phyloP scores from a whole-genome alignment of 805 yeast species.

The Torulaspora delbrueckii region DNA sequence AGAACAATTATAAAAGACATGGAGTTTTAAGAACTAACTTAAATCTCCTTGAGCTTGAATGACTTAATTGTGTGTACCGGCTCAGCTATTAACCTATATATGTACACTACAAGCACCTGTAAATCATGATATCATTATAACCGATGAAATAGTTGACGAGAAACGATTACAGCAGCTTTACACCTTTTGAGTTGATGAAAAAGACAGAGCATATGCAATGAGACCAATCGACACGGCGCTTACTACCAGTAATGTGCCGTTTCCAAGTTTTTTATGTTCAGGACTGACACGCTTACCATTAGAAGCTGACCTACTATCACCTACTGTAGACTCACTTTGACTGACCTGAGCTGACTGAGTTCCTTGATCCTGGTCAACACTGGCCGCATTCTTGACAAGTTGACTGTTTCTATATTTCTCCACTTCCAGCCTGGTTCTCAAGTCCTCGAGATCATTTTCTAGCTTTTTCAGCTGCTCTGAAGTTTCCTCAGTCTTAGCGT shows the following conservation, averaged over 20 bases:
- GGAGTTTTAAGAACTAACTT: constrained; percentile 15
- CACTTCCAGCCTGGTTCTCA: constrained; percentile 33
- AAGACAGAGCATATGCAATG: constrained; percentile 19
- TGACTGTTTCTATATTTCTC: constrained; percentile 32
- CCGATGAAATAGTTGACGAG: not conserved
- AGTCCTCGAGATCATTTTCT: constrained; percentile 30
- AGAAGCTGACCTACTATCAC: constrained; percentile 5
- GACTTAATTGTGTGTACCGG: not conserved
- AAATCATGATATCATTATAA: not conserved
- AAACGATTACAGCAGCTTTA: not conserved
- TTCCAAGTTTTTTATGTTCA: constrained; percentile 8
- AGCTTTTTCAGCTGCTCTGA: constrained; percentile 20
- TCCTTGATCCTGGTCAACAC: constrained; percentile 8
- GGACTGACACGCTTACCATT: constrained; percentile 5
- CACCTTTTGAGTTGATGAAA: constrained; percentile 14
- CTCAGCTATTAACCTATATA: not conserved
- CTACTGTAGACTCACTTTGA: constrained; percentile 4
- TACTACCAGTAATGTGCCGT: constrained; percentile 11
- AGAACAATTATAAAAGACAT: constrained; percentile 36
- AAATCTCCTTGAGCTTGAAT: not conserved
- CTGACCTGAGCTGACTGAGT: constrained; percentile 1
- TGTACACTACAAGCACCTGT: constrained; percentile 4
- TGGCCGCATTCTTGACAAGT: constrained; percentile 11
- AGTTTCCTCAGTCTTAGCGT: constrained; percentile 12
- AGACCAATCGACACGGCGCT: constrained; percentile 18